Base-by-base conservation (phyloP, 352 stramenopile genomes). In the Pythium utonaiense region DNA sequence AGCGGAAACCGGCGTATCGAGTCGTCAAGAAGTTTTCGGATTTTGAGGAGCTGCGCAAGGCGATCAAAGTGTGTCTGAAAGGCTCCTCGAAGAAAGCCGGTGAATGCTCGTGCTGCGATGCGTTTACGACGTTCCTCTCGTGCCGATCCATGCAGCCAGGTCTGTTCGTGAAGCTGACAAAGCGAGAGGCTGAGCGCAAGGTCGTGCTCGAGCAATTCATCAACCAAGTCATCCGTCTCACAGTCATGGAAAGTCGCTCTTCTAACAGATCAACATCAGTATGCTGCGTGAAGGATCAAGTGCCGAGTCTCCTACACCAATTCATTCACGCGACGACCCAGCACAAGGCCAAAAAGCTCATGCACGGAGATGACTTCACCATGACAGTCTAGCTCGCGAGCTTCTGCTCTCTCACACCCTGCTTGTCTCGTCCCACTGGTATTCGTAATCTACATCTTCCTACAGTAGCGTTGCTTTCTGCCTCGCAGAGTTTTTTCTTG, bases 11-110 rank as follows among this genome's bases (percentile, higher is more conserved):
- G 13, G 41, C 54, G 30, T 64, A 56, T 34, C 62, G 62, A 25
- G 55, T 63, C 9, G 55, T 64, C 14, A 62, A 63, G 62, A 53
- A 54, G 5, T 69, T 69, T 41, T 40, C 54, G 13, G 54, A 69
- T 17, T 69, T 69, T 19, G 62, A 69, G 40, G 62, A 60, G 38
- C 62, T 69, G 7, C 62, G 62, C 54, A 69, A 69, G 49, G 45
- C 53, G 34, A 50, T 67, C 6, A 55, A 67, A 40, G 34, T 25
- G 36, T 58, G 53, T 25, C 33, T 67, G 2, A 19, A 12, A 14
- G 53, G 21, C 2, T 12, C 44, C 2, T 19, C 53, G 25, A 55
- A 56, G 38, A 62, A 50, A 34, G 31, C 30, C 14, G 53, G 53
- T 40, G 47, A 67, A 17, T 67, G 60, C 22, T 57, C 60, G 16